A percentile compares a stretch with the other conserved stretches of the same genome.
phyloP scores from a whole-genome alignment of 148 eudicot species.

The Chenopodium album region DNA sequence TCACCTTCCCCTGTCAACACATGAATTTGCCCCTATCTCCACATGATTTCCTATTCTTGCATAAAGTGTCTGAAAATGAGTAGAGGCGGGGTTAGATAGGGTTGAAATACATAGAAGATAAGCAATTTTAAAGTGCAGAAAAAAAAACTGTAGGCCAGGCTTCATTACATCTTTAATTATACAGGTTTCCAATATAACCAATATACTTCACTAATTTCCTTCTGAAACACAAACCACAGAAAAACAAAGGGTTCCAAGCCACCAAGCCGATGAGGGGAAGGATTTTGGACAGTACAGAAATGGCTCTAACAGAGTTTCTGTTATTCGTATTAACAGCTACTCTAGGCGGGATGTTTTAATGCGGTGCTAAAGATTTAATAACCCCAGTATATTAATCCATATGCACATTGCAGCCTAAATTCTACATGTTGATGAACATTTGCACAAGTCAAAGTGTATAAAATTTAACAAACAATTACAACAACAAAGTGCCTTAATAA shows the following conservation, averaged over 20 bases:
- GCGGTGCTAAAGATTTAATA: no score
- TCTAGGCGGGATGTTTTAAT: no score
- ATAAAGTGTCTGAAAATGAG: conserved; percentile 44
- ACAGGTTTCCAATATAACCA: background rate
- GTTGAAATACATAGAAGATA: conserved; percentile 2
- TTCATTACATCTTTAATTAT: background rate
- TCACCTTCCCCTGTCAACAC: conserved; percentile 97
- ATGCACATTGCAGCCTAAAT: background rate
- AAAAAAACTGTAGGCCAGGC: no score
- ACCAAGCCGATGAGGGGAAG: background rate
- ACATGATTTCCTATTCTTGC: conserved; percentile 80
- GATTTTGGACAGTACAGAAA: background rate
- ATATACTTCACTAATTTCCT: background rate
- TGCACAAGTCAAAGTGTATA: background rate
- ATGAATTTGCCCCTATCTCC: conserved; percentile 92
- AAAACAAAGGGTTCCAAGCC: background rate
- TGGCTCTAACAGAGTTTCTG: no score
- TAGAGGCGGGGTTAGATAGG: background rate
- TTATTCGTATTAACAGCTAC: no score
- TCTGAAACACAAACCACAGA: background rate
- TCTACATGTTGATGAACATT: background rate
- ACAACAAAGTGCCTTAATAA: background rate
- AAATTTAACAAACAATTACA: background rate
- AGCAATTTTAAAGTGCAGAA: background rate
- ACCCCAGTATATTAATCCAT: background rate